Evolutionary conservation across 2,329 filamentous ascomycete species (phyloP), one percentile per base, ranked within the genome.

Genomic region (Trichoderma sp.): DNA sequence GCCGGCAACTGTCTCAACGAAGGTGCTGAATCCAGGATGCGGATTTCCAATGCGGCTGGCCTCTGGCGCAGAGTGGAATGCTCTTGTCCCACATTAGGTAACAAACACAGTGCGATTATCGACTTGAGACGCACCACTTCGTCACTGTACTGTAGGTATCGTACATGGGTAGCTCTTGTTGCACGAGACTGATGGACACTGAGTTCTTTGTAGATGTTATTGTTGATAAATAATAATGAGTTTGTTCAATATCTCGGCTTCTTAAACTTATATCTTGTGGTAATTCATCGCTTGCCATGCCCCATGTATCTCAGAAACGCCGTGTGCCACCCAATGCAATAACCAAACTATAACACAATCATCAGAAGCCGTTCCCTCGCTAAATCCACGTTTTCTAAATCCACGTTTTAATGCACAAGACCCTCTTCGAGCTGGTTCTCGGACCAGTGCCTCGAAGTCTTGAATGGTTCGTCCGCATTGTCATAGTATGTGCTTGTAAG

Each of bases 1-100:
- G 30, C 43, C 61, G 52, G 51, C 44, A 50, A 64, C 61, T 64
- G 61, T 64, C 52, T 57, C 10, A 10, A 41, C 26, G 50, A 63
- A 9, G n/a, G 7, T 30, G 39, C 44, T 47, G 34, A 17, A 28
- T 24, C 39, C 2, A 43, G 30, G 59, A 55, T 4, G 50, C 34
- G 50, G 59, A 63, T 63, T 63, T 55, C 59, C 45, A 62, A 45
- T 54, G 4, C 17, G 14, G 47, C 15, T 15, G 21, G 12, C 39
- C 39, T 7, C 15, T 34, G 17, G 21, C 21, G 21, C 21, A 24
- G 21, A 24, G 21, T 7, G 58, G 47, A 52, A 52, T 52, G 58
- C 48, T 61, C 15, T 9, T 39, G 48, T 15, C 39, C 47, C 21
- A 45, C 24, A 45, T 54, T 62, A 45, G 48, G 59, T 62, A 54